Base-by-base conservation (phyloP, 768 basidiomycete species). In the Lentinula lateritia region DNA sequence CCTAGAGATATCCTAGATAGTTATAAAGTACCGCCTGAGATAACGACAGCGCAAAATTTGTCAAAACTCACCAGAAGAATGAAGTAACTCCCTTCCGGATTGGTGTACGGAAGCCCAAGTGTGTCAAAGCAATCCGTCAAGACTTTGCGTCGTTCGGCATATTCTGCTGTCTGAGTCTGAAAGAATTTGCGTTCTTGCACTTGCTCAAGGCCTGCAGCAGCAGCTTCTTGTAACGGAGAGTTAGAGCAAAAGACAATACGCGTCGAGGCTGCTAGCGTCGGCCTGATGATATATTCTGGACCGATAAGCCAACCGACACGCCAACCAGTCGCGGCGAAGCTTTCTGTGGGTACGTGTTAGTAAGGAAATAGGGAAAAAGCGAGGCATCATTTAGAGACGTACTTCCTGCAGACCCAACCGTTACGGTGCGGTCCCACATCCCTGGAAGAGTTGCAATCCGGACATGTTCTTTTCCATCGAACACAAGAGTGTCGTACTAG, bases 361-460 rank as follows among this genome's bases (percentile, higher is more conserved):
- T 1, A 13, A 48, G 46, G 20, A 48, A 41, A 28, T 28, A 28
- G 28, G 28, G n/a, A 15, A 20, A 50, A 35, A 46, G 9, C 41
- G 28, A 28, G 2, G 35, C 48, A 43, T 28, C 42, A 36, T 38
- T 36, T 20, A 23, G 58, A 16, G 5, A 74, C 87, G 77, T 74
- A 93, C 93, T 96, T 66, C 95, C 95, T 32, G 92, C 95, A n/a
- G 93, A 95, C 46, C 90, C 87, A 60, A 98, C 92, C 6, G 96
- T 98, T 45, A 99, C 87, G 0, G 97, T 99, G 45, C 97, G 87
- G 66, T 98, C 92, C 95, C 95, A 98, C 92, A 98, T 97, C 18
- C 94, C 93, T 5, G 95, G 95, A 20, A 99, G 81, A 38, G 79
- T 92, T 3, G 96, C 95, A 67, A 98, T 90, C 58, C 96, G 88